A percentile compares a stretch with the other conserved stretches of the same genome.
Evolutionary conservation across 1,284 basidiomycete genomes (phyloP).

Genomic region (Ceratobasidium sp.): DNA sequence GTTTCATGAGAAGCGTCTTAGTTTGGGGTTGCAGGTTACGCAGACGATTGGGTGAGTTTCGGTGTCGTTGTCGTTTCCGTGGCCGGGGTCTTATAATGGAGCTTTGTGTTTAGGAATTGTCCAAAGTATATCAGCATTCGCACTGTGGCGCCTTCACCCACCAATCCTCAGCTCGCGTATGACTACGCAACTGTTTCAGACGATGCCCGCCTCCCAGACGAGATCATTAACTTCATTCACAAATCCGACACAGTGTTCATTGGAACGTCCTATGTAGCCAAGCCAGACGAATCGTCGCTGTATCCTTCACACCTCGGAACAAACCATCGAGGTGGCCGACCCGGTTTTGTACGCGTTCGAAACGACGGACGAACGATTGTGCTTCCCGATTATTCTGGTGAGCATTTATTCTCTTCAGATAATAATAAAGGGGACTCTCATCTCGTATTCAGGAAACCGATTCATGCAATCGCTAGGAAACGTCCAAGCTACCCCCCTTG

Average conservation of each 20-base stretch:
- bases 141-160: conserved; percentile 61
- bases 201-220: conserved; percentile 64
- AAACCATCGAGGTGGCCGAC: conserved; percentile 72
- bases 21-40: conserved; percentile 63
- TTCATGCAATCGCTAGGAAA: conserved; percentile 74
- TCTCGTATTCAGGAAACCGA: conserved; percentile 64
- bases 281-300: conserved; percentile 55
- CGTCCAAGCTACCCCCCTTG: conserved; percentile 68
- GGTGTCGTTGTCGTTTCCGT: neutral
- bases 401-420: conserved; percentile 36
- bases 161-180: conserved; percentile 60
- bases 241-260: conserved; percentile 69
- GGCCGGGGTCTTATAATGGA: neutral
- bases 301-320: conserved; percentile 72
- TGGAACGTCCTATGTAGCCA: conserved; percentile 66
- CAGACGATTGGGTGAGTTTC: conserved; percentile 69
- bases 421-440: conserved; percentile 18
- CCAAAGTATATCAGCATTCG: conserved; percentile 75
- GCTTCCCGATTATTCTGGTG: conserved; percentile 74
- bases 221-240: conserved; percentile 64
- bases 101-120: conserved; percentile 64
- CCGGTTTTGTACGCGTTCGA: conserved; percentile 72
- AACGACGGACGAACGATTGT: conserved; percentile 69
- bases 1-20: conserved; percentile 52
- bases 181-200: conserved; percentile 56